Evolutionary conservation across 179 eudicot species (phyloP).

Genomic region (Vitellaria paradoxa): DNA sequence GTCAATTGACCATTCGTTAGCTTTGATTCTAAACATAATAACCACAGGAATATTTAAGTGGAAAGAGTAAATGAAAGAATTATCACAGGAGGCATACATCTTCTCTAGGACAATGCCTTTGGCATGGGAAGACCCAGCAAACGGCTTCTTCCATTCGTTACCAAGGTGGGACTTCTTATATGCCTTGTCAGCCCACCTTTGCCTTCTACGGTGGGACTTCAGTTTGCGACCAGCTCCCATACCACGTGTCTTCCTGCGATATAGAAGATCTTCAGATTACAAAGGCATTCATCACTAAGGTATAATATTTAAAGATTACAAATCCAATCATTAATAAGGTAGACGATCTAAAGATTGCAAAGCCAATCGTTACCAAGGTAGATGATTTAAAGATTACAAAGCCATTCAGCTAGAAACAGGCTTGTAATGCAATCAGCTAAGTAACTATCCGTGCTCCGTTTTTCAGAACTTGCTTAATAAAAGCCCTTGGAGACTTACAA

Average conservation of each 20-base stretch:
- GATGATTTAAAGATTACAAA: not conserved
- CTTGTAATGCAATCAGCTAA: too few relatives aligned
- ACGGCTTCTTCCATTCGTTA: slow-evolving; percentile 45
- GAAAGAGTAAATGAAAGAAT: not conserved
- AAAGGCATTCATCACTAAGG: too few relatives aligned
- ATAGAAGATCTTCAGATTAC: not conserved
- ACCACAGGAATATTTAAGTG: not conserved
- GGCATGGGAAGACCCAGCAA: slow-evolving; percentile 40
- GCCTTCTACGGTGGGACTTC: slow-evolving; percentile 44
- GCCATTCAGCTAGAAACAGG: too few relatives aligned
- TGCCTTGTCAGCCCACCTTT: slow-evolving; percentile 55
- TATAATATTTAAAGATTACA: not conserved
- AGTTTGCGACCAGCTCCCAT: slow-evolving; percentile 61
- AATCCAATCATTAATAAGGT: not conserved
- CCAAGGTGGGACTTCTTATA: slow-evolving; percentile 55
- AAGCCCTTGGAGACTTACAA: too few relatives aligned
- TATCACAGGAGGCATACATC: slow-evolving; percentile 15
- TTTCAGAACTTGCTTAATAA: too few relatives aligned
- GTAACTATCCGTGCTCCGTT: too few relatives aligned
- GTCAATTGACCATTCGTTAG: not conserved
- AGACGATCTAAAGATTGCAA: not conserved
- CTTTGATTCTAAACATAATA: not conserved
- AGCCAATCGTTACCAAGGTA: too few relatives aligned
- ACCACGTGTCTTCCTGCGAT: slow-evolving; percentile 47
- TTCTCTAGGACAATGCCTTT: slow-evolving; percentile 41